phyloP scores from a whole-genome alignment of 2,329 filamentous ascomycete species.

The Aspergillus brunneoviolaceus region DNA sequence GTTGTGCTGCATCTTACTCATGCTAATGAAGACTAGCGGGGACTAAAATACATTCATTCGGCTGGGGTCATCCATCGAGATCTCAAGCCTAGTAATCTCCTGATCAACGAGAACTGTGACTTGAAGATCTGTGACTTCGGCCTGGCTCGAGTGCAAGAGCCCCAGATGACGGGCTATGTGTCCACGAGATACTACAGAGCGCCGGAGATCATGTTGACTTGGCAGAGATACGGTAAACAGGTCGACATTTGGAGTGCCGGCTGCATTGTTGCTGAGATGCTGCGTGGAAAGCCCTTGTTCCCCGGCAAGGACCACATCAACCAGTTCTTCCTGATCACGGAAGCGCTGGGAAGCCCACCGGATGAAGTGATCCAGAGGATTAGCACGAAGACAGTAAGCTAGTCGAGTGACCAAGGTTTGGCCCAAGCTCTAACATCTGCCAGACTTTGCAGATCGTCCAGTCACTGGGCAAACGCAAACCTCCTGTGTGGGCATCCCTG shows the following conservation, averaged over 20 bases:
- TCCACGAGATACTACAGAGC: slow-evolving; percentile 98
- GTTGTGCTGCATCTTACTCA: too few species aligned
- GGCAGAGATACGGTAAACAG: slow-evolving; percentile 99
- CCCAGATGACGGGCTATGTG: slow-evolving; percentile 99
- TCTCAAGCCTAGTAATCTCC: slow-evolving; percentile 96
- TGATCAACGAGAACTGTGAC: slow-evolving; percentile 99
- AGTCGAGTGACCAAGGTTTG: background rate
- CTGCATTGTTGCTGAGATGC: slow-evolving; percentile 98
- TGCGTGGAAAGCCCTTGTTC: slow-evolving; percentile 96
- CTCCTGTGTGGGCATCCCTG: slow-evolving; percentile 78
- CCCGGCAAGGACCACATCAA: slow-evolving; percentile 99
- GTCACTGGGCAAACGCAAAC: slow-evolving; percentile 87
- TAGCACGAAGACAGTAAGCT: slow-evolving; percentile 84
- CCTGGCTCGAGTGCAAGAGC: slow-evolving; percentile 93
- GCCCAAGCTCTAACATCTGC: background rate
- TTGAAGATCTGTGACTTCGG: slow-evolving; percentile 99
- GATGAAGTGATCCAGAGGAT: slow-evolving; percentile 98
- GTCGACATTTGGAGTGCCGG: slow-evolving; percentile 99
- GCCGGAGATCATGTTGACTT: slow-evolving; percentile 99
- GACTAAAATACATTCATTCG: slow-evolving; percentile 97
- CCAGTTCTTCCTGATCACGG: slow-evolving; percentile 98
- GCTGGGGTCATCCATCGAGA: slow-evolving; percentile 97
- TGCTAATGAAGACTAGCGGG: slow-evolving; percentile 62
- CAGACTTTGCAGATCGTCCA: slow-evolving; percentile 95
- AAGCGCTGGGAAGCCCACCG: slow-evolving; percentile 89